A percentile compares a stretch with the other conserved stretches of the same genome.
phyloP scores from a whole-genome alignment of 1,284 basidiomycete species.

The Cronartium quercuum region DNA sequence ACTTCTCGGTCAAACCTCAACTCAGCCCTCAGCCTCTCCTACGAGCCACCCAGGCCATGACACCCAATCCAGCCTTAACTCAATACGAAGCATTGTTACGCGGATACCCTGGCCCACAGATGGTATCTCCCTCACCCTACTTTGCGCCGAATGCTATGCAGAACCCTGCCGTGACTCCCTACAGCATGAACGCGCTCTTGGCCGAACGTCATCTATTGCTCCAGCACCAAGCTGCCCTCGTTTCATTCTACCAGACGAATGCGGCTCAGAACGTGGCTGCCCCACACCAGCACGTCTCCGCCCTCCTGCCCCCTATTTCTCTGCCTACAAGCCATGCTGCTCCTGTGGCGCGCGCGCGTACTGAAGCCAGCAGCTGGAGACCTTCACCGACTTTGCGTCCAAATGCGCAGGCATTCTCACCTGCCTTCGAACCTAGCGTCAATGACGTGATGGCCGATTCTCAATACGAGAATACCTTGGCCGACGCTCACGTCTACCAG shows the following conservation, averaged over 20 bases:
- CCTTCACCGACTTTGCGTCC: constrained; percentile 20
- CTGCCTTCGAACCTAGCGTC: not conserved
- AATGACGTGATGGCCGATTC: not conserved
- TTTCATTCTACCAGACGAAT: constrained; percentile 27
- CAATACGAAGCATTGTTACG: not conserved
- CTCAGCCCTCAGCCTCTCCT: not conserved
- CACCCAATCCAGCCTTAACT: not conserved
- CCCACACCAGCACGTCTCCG: not conserved
- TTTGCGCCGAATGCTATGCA: not conserved
- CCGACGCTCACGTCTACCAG: constrained; percentile 17
- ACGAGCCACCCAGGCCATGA: not conserved
- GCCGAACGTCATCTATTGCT: constrained; percentile 27
- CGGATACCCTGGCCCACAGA: not conserved
- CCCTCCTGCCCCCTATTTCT: constrained; percentile 26
- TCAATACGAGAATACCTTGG: not conserved
- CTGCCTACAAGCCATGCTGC: constrained; percentile 6
- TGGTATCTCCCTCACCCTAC: not conserved
- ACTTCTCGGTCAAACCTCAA: not conserved
- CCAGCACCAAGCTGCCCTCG: constrained; percentile 29
- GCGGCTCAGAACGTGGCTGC: not conserved
- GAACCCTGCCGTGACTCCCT: not conserved
- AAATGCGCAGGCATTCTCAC: constrained; percentile 22
- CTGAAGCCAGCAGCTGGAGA: constrained; percentile 3
- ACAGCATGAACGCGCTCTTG: constrained; percentile 5
- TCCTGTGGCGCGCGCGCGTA: not conserved